These are phyloP conservation scores for Penicillium argentinense DNA, from an alignment of 495 filamentous ascomycete genomes.

Conservation along the genomic window DNA sequence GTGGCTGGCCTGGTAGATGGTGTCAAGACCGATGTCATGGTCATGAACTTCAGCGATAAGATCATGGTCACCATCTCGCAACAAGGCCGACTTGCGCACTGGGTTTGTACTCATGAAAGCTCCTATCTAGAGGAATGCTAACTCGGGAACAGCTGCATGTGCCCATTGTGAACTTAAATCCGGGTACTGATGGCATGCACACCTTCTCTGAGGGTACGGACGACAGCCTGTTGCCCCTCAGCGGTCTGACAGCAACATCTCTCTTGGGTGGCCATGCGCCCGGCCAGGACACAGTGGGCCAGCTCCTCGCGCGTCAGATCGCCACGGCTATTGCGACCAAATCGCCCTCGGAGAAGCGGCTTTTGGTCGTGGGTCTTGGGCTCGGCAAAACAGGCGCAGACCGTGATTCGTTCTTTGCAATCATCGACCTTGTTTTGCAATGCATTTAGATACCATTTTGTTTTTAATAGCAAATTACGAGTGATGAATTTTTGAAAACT, in stretches of 20 bases:
- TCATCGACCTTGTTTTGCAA: constrained; percentile 77
- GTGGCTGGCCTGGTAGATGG: constrained; percentile 63
- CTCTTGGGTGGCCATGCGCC: constrained; percentile 80
- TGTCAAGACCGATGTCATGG: constrained; percentile 68
- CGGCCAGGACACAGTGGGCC: constrained; percentile 78
- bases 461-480: background rate
- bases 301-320: constrained; percentile 85
- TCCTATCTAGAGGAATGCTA: background rate
- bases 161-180: constrained; percentile 68
- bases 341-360: constrained; percentile 72
- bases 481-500: background rate
- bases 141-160: constrained; percentile 70
- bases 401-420: constrained; percentile 75
- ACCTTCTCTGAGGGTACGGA: constrained; percentile 49
- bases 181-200: constrained; percentile 50
- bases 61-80: constrained; percentile 90
- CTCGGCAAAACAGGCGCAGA: constrained; percentile 61
- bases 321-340: constrained; percentile 72
- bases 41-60: constrained; percentile 80
- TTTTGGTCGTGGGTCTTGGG: constrained; percentile 80
- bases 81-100: constrained; percentile 82
- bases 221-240: constrained; percentile 67
- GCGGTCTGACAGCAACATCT: constrained; percentile 82
- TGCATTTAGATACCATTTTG: constrained; percentile 44
- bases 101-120: constrained; percentile 56